Percentiles rank a stretch among this genome's conserved stretches.
These are phyloP conservation scores for Verticillium tricorpus DNA, from an alignment of 2,329 filamentous ascomycete species.

Conservation along the genomic window DNA sequence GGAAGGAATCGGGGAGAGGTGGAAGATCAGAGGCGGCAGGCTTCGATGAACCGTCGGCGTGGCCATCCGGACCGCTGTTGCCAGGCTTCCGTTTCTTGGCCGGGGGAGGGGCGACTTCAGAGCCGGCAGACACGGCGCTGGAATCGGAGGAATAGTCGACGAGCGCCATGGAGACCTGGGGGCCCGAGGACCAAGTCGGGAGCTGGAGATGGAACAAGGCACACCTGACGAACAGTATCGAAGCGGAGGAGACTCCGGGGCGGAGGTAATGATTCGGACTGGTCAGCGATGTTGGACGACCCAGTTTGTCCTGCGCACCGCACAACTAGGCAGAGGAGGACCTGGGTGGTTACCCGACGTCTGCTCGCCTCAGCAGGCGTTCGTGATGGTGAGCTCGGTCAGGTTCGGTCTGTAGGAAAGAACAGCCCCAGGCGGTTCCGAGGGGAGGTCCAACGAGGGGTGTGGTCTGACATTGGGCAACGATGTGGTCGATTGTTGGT, in stretches of 20 bases:
- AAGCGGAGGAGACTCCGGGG: background rate
- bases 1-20: conserved; percentile 75
- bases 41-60: background rate
- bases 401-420: background rate
- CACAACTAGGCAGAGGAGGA: too few species aligned
- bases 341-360: background rate
- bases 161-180: conserved; percentile 46
- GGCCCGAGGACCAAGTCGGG: background rate
- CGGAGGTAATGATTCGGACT: background rate
- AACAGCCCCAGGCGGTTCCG: background rate
- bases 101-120: conserved; percentile 23
- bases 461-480: background rate
- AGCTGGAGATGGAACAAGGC: background rate
- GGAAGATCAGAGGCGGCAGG: conserved; percentile 42
- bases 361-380: background rate
- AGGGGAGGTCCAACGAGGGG: background rate
- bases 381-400: background rate
- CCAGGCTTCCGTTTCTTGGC: conserved; percentile 30
- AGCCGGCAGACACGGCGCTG: conserved; percentile 20
- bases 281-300: background rate
- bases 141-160: conserved; percentile 60
- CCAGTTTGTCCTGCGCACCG: background rate
- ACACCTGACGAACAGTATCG: background rate
- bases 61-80: conserved; percentile 5
- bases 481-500: background rate